Conservation (phyloP, 2,329 filamentous ascomycete genomes). For the Hypoxylon sp. region DNA sequence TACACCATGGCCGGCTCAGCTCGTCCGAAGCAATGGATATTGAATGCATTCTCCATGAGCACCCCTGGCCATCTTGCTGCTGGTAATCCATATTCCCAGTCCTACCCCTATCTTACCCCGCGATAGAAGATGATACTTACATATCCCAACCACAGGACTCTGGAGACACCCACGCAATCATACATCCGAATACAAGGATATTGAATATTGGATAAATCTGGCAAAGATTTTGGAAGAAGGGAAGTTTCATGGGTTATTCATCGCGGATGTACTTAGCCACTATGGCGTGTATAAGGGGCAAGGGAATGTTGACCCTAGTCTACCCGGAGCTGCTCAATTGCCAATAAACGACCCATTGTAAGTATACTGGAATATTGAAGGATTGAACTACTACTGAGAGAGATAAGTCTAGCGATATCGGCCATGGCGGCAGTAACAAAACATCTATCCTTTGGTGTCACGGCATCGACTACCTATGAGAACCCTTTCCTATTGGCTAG, state of each 20-base stretch:
- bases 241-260: conserved; percentile 9
- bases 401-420: conserved; percentile 50
- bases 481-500: conserved; percentile 67
- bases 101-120: too few relatives aligned
- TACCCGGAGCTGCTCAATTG: conserved; percentile 6
- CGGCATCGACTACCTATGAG: conserved; percentile 67
- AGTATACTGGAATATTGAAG: not conserved
- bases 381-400: not conserved
- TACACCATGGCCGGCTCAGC: not conserved
- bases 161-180: conserved; percentile 14
- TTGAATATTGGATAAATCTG: conserved; percentile 9
- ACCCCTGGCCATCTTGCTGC: conserved; percentile 49
- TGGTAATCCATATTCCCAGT: too few relatives aligned
- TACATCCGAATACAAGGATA: conserved; percentile 7
- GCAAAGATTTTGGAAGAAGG: conserved; percentile 8
- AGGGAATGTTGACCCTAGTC: conserved; percentile 4
- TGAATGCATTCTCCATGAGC: conserved; percentile 4
- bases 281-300: conserved; percentile 11
- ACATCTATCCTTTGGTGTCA: conserved; percentile 67
- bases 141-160: not conserved
- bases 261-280: conserved; percentile 9
- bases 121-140: not conserved
- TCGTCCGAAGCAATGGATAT: conserved; percentile 5
- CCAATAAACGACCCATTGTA: conserved; percentile 14
- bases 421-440: conserved; percentile 73